Percentiles rank a stretch among this genome's conserved stretches.
These are phyloP conservation scores for Yamadazyma songkhlaensis DNA, from an alignment of 1,139 yeast species.

Conservation along the genomic window DNA sequence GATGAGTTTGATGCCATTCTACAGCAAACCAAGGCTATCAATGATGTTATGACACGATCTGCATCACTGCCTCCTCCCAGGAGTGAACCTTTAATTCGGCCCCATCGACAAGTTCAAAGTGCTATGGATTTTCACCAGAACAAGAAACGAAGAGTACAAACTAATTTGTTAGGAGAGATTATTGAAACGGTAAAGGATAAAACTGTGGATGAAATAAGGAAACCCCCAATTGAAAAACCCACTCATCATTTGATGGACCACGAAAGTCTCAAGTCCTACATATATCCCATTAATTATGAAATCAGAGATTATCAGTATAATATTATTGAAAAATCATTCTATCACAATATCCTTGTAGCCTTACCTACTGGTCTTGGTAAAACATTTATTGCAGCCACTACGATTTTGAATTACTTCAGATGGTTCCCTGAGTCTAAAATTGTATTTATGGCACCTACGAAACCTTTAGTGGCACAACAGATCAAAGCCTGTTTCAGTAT, in stretches of 20 bases:
- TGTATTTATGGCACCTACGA: constrained; percentile 94
- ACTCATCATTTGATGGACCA: constrained; percentile 52
- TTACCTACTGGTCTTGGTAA: constrained; percentile 98
- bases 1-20: constrained; percentile 13
- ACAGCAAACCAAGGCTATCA: constrained; percentile 1
- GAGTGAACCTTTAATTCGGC: not conserved
- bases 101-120: not conserved
- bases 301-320: constrained; percentile 85
- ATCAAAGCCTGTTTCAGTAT: constrained; percentile 88
- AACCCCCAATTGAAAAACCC: constrained; percentile 18
- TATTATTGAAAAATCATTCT: constrained; percentile 71
- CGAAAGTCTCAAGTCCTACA: constrained; percentile 46
- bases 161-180: constrained; percentile 5
- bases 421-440: constrained; percentile 82
- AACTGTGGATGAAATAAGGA: constrained; percentile 7
- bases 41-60: not conserved
- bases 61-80: not conserved
- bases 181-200: not conserved
- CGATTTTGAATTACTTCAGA: constrained; percentile 82
- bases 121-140: not conserved
- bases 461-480: constrained; percentile 97
- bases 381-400: constrained; percentile 92
- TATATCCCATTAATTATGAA: constrained; percentile 84
- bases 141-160: constrained; percentile 5
- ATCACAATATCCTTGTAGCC: constrained; percentile 77